Base-by-base conservation (phyloP, 2,329 filamentous ascomycete genomes). In the Ramularia collo-cygni region DNA sequence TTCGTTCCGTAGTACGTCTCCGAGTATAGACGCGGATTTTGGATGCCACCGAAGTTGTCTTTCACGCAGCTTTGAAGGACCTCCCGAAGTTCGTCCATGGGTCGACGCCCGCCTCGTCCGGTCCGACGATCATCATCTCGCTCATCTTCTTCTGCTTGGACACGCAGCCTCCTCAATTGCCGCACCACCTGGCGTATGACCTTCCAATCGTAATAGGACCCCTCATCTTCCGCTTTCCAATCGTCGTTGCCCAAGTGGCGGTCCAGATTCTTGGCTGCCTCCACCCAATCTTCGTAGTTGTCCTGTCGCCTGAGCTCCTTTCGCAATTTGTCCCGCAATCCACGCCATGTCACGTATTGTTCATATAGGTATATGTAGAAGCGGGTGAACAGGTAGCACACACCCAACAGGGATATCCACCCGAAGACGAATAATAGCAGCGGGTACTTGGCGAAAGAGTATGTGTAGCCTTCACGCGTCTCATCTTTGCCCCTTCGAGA, bases 1-100 rank as follows among this genome's bases (percentile, higher is more conserved):
- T 98, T 98, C n/a, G 92, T 96, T 21, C 92, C 92, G 54, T 88
- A 95, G 60, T 98, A 98, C 3, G 90, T 94, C 66, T 96, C 89
- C 55, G 86, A 94, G 62, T 98, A 98, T n/a, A 98, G 67, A 39
- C 87, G 77, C 8, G 90, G 80, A 55, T 95, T 96, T 63, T 98
- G 92, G 10, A 95, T 81, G 0, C 92, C 92, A 13, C 86, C 87
- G 64, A 96, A 98, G 59, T 98, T 96, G 64, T 89, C 94, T 74
- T 95, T 98, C 54, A 95, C 83, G 60, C 89, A 96, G 10, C 85
- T 86, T 66, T 95, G 87, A 14, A 93, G 70, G 43, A 96, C 65
- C 1, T 75, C 74, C 46, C 80, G 82, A 39, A 98, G 71, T 39
- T 92, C 86, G 47, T 90, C 83, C 2, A 87, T 69, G 0, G 81